A percentile compares a stretch with the other conserved stretches of the same genome.
Conservation (phyloP, 306 rosid genomes). For the Glycine latifolia region DNA sequence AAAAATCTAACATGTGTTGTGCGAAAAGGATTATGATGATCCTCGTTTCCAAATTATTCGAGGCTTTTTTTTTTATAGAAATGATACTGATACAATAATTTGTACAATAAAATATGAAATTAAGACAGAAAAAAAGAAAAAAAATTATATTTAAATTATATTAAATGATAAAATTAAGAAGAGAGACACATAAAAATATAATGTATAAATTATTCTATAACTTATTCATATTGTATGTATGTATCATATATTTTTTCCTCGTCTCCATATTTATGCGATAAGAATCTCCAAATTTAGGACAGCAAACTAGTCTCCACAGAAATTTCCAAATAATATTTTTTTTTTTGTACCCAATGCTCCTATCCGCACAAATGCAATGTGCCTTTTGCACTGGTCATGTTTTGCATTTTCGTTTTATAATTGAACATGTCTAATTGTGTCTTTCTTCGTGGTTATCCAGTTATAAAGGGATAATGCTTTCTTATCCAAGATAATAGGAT, state of each 20-base stretch:
- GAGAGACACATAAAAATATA: no score
- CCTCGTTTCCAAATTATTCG: not conserved
- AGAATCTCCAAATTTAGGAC: not conserved
- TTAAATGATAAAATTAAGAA: no score
- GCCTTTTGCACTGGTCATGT: not conserved
- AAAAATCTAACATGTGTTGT: no score
- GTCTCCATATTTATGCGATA: not conserved
- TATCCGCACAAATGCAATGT: not conserved
- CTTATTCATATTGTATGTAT: no score
- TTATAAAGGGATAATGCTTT: slow-evolving; percentile 12
- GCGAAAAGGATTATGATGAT: not conserved
- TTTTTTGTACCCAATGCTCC: not conserved
- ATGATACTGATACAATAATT: no score
- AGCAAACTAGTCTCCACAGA: not conserved
- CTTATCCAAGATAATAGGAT: slow-evolving; percentile 3
- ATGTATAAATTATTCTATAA: no score
- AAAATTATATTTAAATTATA: no score
- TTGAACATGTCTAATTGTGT: not conserved
- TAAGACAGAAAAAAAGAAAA: no score
- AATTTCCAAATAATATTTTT: not conserved
- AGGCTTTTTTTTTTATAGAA: no score
- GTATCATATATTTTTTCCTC: not conserved
- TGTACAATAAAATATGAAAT: no score
- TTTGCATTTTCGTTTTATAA: not conserved
- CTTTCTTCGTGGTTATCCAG: slow-evolving; percentile 5